A percentile compares a stretch with the other conserved stretches of the same genome.
These are phyloP conservation scores for Nissolia schottii DNA, from an alignment of 306 rosid species.

Conservation along the genomic window DNA sequence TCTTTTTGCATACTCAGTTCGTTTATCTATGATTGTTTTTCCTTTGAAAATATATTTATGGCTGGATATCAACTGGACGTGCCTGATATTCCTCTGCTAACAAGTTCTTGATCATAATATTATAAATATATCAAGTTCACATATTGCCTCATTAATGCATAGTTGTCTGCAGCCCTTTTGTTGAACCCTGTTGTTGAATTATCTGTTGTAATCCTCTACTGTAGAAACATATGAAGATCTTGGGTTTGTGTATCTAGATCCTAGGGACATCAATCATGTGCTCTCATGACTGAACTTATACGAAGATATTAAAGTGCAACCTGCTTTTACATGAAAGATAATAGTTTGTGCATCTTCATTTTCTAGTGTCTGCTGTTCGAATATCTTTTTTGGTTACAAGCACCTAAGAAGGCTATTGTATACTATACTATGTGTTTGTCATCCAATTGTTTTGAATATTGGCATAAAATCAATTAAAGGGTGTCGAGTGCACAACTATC, in stretches of 20 bases:
- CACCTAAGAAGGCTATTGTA: not conserved
- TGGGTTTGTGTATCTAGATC: not conserved
- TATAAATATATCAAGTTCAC: not conserved
- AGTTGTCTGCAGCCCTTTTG: not conserved
- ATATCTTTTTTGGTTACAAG: not conserved
- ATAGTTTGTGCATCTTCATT: not conserved
- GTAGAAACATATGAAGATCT: conserved; percentile 5
- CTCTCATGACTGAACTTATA: not conserved
- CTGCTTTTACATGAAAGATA: conserved; percentile 2
- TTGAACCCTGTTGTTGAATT: not conserved
- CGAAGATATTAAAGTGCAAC: not conserved
- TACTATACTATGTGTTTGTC: not conserved
- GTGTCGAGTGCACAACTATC: not conserved
- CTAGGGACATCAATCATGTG: not conserved
- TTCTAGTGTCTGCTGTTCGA: not conserved
- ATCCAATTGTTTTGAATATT: conserved; percentile 11
- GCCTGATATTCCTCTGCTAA: conserved; percentile 10
- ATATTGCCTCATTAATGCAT: not conserved
- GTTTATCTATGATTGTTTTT: conserved; percentile 4
- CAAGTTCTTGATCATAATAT: not conserved
- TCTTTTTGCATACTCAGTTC: not conserved
- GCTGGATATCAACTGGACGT: not conserved
- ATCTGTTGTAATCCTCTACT: not conserved
- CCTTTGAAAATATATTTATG: not conserved
- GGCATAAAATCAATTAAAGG: not conserved